Base-by-base conservation (phyloP, 2,329 filamentous ascomycete species). In the Aspergillus niger region DNA sequence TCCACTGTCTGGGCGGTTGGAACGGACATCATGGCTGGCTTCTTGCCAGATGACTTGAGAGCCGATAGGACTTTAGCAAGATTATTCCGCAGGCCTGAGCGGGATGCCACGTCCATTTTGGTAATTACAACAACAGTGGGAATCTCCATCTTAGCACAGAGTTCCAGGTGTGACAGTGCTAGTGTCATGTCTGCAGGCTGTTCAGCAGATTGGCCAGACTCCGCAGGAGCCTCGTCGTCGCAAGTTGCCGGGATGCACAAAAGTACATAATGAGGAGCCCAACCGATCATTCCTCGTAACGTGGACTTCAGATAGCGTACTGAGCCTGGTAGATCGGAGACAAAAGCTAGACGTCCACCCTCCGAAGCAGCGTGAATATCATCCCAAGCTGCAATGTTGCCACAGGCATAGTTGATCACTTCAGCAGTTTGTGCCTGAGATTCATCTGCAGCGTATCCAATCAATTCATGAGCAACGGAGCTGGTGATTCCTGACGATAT, bases 251-350 rank as follows among this genome's bases (percentile, higher is more conserved):
- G 88, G 63, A 98, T 87, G 67, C 96, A 97, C 2, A 98, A 82
- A 22, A 97, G 76, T 1, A 91, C 92, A 89, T 95, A 99, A 73
- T 98, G 92, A 8, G 95, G 95, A 39, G 91, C 91, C 93, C 95
- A 98, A 49, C 93, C 95, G 64, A 99, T 85, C n/a, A 99, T 81
- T 0, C 93, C 92, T 61, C 94, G 86, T 56, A 98, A 82, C 2
- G 92, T 94, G 5, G 94, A 98, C 58, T 95, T 88, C 51, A 92
- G 86, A 75, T 95, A 99, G 48, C 92, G 87, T 39, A 93, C 89
- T 65, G 96, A 91, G 0, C 95, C 95, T 15, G 94, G 94, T 49
- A 94, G 96, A 76, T 99, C 95, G 0, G 92, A 91, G 6, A 98
- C 81, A 67, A 97, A 93, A 5, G 95, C 91, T 3, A 99, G 78